Evolutionary conservation across 345 rosid species (phyloP), one percentile per base, ranked within the genome.

Genomic region (Angophora floribunda): DNA sequence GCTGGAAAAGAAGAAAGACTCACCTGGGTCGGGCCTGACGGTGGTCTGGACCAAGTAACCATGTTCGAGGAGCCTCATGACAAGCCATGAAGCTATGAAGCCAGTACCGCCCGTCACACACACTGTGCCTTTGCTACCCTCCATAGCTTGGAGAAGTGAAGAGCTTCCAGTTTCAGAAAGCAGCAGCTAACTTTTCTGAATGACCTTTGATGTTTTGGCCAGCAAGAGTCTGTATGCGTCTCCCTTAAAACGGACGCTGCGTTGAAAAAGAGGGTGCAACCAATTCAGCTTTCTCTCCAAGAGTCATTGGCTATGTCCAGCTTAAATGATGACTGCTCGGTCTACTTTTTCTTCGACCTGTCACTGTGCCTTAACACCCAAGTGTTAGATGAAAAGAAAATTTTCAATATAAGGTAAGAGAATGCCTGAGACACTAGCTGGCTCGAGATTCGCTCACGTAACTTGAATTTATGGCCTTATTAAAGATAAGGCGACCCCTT

Each of bases 21-120:
- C 63, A 91, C 94, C 95, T 6, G 93, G 86, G 85, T 79, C 86
- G 65, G 91, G 44, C 88, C 95, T 91, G 85, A 94, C 91, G 10
- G 95, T 94, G 91, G 96, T 87, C 16, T 85, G 89, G 59, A 94
- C 96, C 21, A 87, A 87, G 90, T 93, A 94, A 61, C 95, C 95
- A 52, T 79, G 94, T 53, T 91, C 90, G 44, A 94, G 94, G 51
- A 94, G 93, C 89, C 91, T 89, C 94, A 87, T 93, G 92, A 93
- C 92, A 52, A 94, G 92, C 94, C 95, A 93, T 52, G 96, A 94
- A 51, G 91, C 95, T 45, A 94, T 47, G 87, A 90, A 94, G 21
- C 95, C 95, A 10, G 94, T 91, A 6, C 94, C 94, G 6, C 95
- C 96, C 28, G 95, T 94, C 17, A 94, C 95, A 70, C 96, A 93